These are phyloP conservation scores for Yarrowia sp. DNA, from an alignment of 805 yeast species.

Conservation along the genomic window DNA sequence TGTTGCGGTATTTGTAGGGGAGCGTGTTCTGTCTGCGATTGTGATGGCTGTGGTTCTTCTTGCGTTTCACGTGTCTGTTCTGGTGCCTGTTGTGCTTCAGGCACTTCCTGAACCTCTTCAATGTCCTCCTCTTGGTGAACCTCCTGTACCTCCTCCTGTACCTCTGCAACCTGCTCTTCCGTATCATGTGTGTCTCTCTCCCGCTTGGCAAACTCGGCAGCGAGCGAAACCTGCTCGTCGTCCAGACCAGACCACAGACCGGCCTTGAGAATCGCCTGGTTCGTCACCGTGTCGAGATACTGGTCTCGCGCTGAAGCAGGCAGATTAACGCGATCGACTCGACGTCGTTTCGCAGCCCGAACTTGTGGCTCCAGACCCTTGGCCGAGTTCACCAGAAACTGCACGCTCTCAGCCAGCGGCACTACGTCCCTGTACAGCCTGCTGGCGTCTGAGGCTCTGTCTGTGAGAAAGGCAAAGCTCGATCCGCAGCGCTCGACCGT, in stretches of 20 bases:
- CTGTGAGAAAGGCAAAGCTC: background rate
- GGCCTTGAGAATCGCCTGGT: background rate
- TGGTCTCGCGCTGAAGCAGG: constrained; percentile 9
- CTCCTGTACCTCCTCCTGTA: background rate
- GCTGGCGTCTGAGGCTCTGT: background rate
- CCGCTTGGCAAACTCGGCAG: background rate
- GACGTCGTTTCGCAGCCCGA: background rate
- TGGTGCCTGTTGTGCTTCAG: background rate
- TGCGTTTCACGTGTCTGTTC: background rate
- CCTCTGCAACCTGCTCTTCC: background rate
- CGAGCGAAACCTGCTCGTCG: background rate
- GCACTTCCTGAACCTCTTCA: background rate
- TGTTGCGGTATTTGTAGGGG: background rate
- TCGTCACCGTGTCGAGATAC: constrained; percentile 14
- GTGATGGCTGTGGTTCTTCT: background rate
- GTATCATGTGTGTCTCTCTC: background rate
- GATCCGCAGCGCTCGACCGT: background rate
- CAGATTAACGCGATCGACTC: background rate
- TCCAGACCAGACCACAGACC: constrained; percentile 13
- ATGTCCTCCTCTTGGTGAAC: background rate
- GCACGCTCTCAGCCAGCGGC: constrained; percentile 11
- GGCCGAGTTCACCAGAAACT: constrained; percentile 9
- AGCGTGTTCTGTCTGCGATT: background rate
- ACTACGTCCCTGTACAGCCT: background rate
- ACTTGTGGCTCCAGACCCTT: background rate